Evolutionary conservation across 1,284 basidiomycete species (phyloP), one percentile per base, ranked within the genome.

Genomic region (Dichomitus squalens): DNA sequence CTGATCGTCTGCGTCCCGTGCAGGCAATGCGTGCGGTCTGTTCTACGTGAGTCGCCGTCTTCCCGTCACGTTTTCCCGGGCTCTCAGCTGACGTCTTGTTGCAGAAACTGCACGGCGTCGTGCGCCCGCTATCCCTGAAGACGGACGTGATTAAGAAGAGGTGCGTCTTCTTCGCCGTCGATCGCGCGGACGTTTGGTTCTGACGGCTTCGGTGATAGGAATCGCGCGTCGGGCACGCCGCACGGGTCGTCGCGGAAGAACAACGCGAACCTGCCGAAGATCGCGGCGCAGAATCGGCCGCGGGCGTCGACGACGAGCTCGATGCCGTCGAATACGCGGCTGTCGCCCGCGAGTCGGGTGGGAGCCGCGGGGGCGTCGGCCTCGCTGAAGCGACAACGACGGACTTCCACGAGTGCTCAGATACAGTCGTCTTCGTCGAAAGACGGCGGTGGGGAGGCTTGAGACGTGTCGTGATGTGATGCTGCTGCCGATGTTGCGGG

Each of bases 61-160:
- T 47, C 44, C 43, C 21, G 35, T 55, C 53, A 59, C 60, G 52
- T 51, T 41, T 9, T 34, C 27, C 27, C 11, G 16, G 38, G 11
- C 4, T 21, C 20, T 20, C 7, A 33, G 16, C 43, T 52, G 29
- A 55, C 38, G n/a, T 9, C 25, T 40, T 51, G 46, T 57, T 73
- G 58, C 71, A 93, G 89, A 97, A 97, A 87, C 78, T 98, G 46
- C 95, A 98, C 68, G 96, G 96, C 41, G 95, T 97, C 38, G 93
- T 96, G 16, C 84, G 96, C 53, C 95, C 95, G 7, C 76, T 97
- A 62, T 96, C 94, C 48, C 82, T 98, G 61, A 98, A 97, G 82
- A 97, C 95, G 23, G 95, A 98, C 72, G 91, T 97, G 43, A 98
- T 98, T 75, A 98, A 98, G 86, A 98, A 97, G 79, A 84, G 95